Base-by-base conservation (phyloP, 1,284 basidiomycete species). In the Hypsizygus ulmarius region DNA sequence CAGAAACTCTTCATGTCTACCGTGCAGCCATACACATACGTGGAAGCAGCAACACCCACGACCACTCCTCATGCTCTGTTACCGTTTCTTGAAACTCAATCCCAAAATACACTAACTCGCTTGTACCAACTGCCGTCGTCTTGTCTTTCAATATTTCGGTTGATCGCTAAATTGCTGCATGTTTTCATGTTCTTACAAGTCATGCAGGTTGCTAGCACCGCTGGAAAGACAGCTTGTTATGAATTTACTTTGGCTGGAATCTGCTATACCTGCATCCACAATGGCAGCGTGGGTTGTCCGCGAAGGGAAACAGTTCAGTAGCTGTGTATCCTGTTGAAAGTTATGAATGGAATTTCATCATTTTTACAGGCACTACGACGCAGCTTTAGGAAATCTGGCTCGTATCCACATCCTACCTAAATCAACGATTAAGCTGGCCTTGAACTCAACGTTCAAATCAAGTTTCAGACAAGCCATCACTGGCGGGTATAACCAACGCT, bases 101-200 rank as follows among this genome's bases (percentile, higher is more conserved):
- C 91, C 0, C 87, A 92, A 61, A 86, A 81, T 41, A 88, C 90
- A 33, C 75, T 96, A 49, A 88, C 83, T 40, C 80, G 91, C 39
- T 75, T 98, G 40, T 99, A 97, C 66, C 81, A 87, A 60, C 82
- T 84, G 14, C 94, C 96, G 15, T 95, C 93, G 1, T 89, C 91
- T 65, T 97, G 94, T 70, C 81, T 99, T 28, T 92, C 93, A 36
- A 86, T 99, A 65, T 94, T 97, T 66, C 84, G 94, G 91, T 92
- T 54, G 60, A 57, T 48, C 50, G 36, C 33, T 39, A 38, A 47
- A 34, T 53, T 21, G 43, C 51, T n/a, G 38, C 27, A 15, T 43
- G 51, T 29, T 45, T 43, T 43, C n/a, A n/a, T 52, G 46, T 49
- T 45, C 45, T 49, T 12, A 35, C 53, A 60, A 65, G 46, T 66